A percentile compares a stretch with the other conserved stretches of the same genome.
Conservation (phyloP, 441 rosid species). For the Pelargonium fulgidum region DNA sequence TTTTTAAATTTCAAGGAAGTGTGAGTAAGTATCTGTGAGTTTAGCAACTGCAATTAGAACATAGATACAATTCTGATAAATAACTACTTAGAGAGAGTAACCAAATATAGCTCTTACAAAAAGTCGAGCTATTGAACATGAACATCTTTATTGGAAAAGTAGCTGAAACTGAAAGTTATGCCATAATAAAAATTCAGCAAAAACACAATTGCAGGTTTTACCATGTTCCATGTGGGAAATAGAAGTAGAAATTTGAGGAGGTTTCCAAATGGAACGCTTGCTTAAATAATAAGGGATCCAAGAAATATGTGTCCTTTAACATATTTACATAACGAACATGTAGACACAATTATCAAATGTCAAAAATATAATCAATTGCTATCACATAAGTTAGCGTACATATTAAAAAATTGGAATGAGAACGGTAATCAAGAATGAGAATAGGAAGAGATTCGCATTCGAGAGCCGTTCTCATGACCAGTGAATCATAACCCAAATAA, state of each 20-base stretch:
- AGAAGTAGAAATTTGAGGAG: background rate
- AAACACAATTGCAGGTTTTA: background rate
- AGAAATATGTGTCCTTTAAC: background rate
- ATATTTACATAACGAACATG: background rate
- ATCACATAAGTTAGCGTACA: background rate
- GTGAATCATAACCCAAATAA: too few species aligned
- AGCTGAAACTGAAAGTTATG: background rate
- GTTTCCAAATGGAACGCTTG: background rate
- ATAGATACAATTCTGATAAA: background rate
- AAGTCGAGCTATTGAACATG: background rate
- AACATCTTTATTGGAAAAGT: background rate
- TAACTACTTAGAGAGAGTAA: background rate
- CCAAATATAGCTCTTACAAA: slow-evolving; percentile 2
- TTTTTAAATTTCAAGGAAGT: background rate
- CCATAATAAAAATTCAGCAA: background rate
- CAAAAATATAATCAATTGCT: background rate
- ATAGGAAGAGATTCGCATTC: too few species aligned
- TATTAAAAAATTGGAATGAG: too few species aligned
- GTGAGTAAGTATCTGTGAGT: background rate
- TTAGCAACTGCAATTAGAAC: background rate
- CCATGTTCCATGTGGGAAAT: background rate
- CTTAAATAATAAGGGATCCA: background rate
- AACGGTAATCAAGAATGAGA: too few species aligned
- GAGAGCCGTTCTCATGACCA: too few species aligned
- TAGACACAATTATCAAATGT: background rate